phyloP scores from a whole-genome alignment of 495 filamentous ascomycete genomes.

The Extremus antarcticus region DNA sequence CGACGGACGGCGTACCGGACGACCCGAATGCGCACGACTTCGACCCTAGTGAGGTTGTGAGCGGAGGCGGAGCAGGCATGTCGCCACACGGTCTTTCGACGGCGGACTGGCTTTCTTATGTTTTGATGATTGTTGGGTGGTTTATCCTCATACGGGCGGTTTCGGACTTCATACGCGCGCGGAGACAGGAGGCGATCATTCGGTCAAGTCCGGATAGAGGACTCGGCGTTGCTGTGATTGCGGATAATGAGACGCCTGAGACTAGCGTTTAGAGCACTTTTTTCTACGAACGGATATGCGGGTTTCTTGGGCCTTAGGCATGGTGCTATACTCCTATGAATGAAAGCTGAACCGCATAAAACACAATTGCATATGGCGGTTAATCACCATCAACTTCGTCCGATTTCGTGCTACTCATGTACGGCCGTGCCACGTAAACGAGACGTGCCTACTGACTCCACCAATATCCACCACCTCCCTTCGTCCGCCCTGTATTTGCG shows the following conservation, averaged over 20 bases:
- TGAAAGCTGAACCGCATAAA: not conserved
- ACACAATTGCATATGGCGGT: not conserved
- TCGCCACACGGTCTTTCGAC: constrained; percentile 44
- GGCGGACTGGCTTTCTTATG: constrained; percentile 83
- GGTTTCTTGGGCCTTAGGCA: not conserved
- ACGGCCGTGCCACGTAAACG: too few species aligned
- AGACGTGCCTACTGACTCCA: not conserved
- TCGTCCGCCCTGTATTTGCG: not conserved
- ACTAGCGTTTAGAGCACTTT: constrained; percentile 46
- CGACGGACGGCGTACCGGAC: constrained; percentile 51
- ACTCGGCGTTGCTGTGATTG: constrained; percentile 74
- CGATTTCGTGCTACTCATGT: not conserved
- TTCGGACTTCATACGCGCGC: constrained; percentile 74
- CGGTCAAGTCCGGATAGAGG: constrained; percentile 90
- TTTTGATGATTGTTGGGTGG: constrained; percentile 96
- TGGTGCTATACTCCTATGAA: not conserved
- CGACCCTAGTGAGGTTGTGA: constrained; percentile 54
- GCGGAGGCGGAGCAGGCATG: constrained; percentile 23
- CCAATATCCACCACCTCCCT: not conserved
- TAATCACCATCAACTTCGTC: not conserved
- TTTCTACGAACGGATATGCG: not conserved
- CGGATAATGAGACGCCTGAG: constrained; percentile 74
- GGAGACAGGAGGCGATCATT: constrained; percentile 84
- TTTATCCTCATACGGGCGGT: constrained; percentile 88
- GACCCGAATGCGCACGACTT: constrained; percentile 90